phyloP scores from a whole-genome alignment of 192 early-diverging fungal species.

The Podila horticola region DNA sequence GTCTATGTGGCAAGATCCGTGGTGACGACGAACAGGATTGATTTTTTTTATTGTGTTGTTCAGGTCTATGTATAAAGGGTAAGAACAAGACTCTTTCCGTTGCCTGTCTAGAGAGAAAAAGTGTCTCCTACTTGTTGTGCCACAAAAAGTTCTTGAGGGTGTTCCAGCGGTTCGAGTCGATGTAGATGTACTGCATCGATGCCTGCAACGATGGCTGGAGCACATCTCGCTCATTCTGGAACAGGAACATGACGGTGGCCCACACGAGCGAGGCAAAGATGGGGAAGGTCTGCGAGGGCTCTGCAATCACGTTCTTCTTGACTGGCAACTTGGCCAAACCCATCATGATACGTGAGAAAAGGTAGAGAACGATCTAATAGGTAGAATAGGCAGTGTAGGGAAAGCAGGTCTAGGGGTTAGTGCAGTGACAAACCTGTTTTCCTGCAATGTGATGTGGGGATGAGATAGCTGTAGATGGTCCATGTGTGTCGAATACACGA shows the following conservation, averaged over 20 bases:
- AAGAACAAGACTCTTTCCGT: background rate
- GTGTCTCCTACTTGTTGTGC: slow-evolving; percentile 82
- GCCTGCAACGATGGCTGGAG: slow-evolving; percentile 92
- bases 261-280: slow-evolving; percentile 94
- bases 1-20: too few species aligned
- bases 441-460: background rate
- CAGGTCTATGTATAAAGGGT: background rate
- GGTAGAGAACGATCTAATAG: slow-evolving; percentile 87
- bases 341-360: slow-evolving; percentile 92
- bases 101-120: background rate
- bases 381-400: background rate
- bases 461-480: background rate
- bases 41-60: background rate
- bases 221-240: slow-evolving; percentile 86
- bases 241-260: slow-evolving; percentile 97
- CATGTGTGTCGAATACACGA: too few species aligned
- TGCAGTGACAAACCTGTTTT: background rate
- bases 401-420: background rate
- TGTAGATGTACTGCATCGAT: slow-evolving; percentile 96
- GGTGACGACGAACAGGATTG: too few species aligned
- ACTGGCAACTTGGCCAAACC: slow-evolving; percentile 87
- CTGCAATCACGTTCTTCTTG: slow-evolving; percentile 74
- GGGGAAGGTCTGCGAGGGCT: slow-evolving; percentile 83
- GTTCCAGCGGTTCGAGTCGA: slow-evolving; percentile 85
- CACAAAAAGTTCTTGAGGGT: slow-evolving; percentile 80